A percentile compares a stretch with the other conserved stretches of the same genome.
These are phyloP conservation scores for Nakazawaea peltata DNA, from an alignment of 805 yeast genomes.

Conservation along the genomic window DNA sequence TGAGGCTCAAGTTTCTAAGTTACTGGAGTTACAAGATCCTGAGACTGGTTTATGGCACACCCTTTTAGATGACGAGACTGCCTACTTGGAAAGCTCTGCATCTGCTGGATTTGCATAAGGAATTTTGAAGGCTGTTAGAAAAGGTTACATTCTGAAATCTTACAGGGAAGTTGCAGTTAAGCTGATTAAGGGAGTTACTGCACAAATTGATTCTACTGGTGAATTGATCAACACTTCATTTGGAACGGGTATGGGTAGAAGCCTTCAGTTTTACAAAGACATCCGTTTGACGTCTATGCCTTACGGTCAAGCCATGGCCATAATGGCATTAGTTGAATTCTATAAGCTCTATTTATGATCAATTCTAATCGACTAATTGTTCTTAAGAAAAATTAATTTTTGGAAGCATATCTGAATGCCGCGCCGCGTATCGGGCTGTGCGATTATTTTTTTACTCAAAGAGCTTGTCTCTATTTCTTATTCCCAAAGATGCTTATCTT, in stretches of 20 bases:
- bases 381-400: no score
- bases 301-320: constrained; percentile 29
- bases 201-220: constrained; percentile 21
- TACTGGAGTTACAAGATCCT: constrained; percentile 20
- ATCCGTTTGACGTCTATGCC: constrained; percentile 28
- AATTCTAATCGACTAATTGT: no score
- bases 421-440: no score
- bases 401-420: no score
- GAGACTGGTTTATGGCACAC: constrained; percentile 27
- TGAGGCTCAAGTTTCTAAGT: constrained; percentile 22
- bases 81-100: constrained; percentile 25
- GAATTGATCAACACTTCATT: constrained; percentile 26
- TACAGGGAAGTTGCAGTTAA: constrained; percentile 18
- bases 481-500: no score
- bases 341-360: constrained; percentile 14
- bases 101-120: constrained; percentile 30
- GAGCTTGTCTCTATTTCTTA: no score
- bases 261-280: constrained; percentile 24
- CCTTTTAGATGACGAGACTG: constrained; percentile 21
- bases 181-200: constrained; percentile 23
- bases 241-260: constrained; percentile 28
- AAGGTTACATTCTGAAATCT: constrained; percentile 18
- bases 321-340: constrained; percentile 26
- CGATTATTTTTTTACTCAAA: no score
- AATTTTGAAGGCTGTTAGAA: constrained; percentile 23